Percentiles rank a stretch among this genome's conserved stretches.
These are phyloP conservation scores for Trichoderma koningiopsis DNA, from an alignment of 2,329 filamentous ascomycete species.

Conservation along the genomic window DNA sequence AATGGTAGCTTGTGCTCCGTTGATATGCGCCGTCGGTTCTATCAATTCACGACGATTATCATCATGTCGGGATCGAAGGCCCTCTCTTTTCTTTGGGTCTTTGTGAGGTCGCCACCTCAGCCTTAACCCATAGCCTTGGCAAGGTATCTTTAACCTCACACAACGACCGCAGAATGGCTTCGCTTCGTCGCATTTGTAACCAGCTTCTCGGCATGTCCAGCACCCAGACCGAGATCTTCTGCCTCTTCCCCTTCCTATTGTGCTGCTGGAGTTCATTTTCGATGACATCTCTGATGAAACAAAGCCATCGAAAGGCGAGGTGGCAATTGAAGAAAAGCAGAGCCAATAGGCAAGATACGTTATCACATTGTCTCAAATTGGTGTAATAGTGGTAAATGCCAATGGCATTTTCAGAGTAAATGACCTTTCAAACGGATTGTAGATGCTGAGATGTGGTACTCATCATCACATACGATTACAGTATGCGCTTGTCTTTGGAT, in stretches of 20 bases:
- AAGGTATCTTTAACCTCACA: background rate
- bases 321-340: background rate
- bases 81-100: background rate
- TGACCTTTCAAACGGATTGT: background rate
- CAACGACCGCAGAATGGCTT: background rate
- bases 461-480: background rate
- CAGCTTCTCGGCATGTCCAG: constrained; percentile 4
- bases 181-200: constrained; percentile 5
- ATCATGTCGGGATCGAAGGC: background rate
- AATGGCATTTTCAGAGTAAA: background rate
- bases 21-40: too few species aligned
- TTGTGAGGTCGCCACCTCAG: constrained; percentile 5
- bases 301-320: background rate
- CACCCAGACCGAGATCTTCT: background rate
- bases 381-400: background rate
- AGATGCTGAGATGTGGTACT: background rate
- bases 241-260: background rate
- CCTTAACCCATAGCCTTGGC: background rate
- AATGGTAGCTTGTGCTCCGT: background rate
- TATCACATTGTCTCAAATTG: background rate
- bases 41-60: background rate
- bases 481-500: background rate
- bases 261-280: background rate
- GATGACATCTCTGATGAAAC: background rate
- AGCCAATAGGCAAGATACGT: background rate